Evolutionary conservation across 257 asterid species (phyloP).

Genomic region (Fraxinus quadrangulata): DNA sequence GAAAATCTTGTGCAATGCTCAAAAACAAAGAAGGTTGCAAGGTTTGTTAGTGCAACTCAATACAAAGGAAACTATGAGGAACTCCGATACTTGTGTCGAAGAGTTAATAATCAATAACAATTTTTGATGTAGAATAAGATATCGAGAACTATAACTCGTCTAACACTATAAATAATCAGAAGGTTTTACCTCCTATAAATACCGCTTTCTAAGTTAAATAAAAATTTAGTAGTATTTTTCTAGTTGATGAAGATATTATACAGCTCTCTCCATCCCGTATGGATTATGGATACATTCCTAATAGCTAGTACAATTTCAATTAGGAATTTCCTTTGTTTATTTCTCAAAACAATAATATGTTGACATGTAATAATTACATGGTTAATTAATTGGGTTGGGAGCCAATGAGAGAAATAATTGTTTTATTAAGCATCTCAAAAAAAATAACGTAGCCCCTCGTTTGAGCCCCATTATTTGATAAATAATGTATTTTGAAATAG

Average conservation of each 20-base stretch:
- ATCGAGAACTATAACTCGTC: neutral
- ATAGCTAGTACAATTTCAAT: neutral
- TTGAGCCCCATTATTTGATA: too few relatives aligned
- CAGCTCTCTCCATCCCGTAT: too few relatives aligned
- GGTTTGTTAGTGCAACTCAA: too few relatives aligned
- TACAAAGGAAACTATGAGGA: too few relatives aligned
- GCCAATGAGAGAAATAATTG: constrained; percentile 11
- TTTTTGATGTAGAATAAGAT: too few relatives aligned
- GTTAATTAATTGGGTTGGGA: neutral
- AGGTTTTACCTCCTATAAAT: neutral
- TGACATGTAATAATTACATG: neutral
- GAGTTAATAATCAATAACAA: too few relatives aligned
- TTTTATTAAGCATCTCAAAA: neutral
- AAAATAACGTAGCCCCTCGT: neutral
- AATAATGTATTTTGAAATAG: too few relatives aligned
- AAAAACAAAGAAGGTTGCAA: too few relatives aligned
- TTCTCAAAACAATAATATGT: neutral
- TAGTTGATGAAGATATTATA: neutral
- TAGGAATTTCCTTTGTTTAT: neutral
- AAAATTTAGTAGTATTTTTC: neutral
- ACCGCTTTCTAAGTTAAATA: neutral
- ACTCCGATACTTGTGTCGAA: too few relatives aligned
- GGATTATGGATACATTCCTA: neutral
- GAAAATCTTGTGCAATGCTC: too few relatives aligned
- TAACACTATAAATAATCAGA: neutral